Percentiles rank a stretch among this genome's conserved stretches.
These are phyloP conservation scores for Xerocomellus chrysenteron DNA, from an alignment of 768 basidiomycete genomes.

Conservation along the genomic window DNA sequence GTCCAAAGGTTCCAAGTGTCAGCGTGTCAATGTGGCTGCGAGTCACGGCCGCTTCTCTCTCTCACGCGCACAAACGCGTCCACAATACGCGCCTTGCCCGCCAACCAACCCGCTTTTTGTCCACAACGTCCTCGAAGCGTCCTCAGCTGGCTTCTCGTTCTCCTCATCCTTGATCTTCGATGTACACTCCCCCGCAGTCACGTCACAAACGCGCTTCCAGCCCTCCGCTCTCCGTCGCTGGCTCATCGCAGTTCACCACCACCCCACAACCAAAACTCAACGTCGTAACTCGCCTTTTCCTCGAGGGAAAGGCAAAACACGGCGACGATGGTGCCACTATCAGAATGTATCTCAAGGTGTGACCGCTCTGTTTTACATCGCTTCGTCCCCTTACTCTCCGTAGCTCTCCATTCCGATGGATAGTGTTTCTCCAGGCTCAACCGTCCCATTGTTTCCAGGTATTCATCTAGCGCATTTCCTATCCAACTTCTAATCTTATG, in stretches of 20 bases:
- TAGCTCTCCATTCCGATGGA: slow-evolving; percentile 72
- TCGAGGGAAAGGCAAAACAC: slow-evolving; percentile 71
- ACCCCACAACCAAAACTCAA: slow-evolving; percentile 53
- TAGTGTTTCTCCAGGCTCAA: slow-evolving; percentile 60
- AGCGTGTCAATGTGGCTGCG: no score
- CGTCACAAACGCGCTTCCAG: slow-evolving; percentile 32
- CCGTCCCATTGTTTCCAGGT: slow-evolving; percentile 75
- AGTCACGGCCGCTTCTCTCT: neutral
- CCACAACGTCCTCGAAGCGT: slow-evolving; percentile 6
- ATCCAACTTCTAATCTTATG: neutral
- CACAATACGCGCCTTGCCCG: slow-evolving; percentile 11
- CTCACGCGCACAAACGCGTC: slow-evolving; percentile 26
- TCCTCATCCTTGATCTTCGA: neutral
- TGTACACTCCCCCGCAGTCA: slow-evolving; percentile 21
- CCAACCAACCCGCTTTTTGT: slow-evolving; percentile 13
- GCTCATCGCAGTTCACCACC: slow-evolving; percentile 46
- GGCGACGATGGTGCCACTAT: slow-evolving; percentile 65
- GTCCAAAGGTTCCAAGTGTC: no score
- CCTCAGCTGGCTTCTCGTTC: neutral
- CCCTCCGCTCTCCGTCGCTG: slow-evolving; percentile 31
- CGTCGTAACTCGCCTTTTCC: slow-evolving; percentile 69
- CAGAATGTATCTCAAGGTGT: slow-evolving; percentile 76
- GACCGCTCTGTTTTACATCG: slow-evolving; percentile 2
- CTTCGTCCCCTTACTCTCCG: neutral
- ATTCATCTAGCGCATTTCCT: neutral